phyloP scores from a whole-genome alignment of 2,329 filamentous ascomycete species.

The Xylariaceae sp. region DNA sequence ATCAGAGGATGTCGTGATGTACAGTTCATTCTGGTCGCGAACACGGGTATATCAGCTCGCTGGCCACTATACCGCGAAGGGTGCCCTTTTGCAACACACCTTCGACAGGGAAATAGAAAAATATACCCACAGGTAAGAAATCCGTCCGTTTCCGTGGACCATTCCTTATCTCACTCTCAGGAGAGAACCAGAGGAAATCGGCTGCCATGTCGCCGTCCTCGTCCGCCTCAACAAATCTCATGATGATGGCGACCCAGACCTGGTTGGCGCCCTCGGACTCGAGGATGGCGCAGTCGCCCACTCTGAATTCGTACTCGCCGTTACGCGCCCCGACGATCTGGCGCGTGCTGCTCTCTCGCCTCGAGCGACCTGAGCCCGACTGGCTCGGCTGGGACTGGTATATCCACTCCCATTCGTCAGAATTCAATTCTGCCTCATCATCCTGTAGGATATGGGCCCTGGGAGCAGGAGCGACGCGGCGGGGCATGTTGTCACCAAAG shows the following conservation, averaged over 20 bases:
- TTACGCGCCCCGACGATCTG: slow-evolving; percentile 76
- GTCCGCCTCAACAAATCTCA: slow-evolving; percentile 70
- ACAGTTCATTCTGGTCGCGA: slow-evolving; percentile 69
- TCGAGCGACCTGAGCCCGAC: slow-evolving; percentile 10
- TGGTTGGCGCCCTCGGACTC: slow-evolving; percentile 83
- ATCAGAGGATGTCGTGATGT: slow-evolving; percentile 83
- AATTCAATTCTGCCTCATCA: slow-evolving; percentile 84
- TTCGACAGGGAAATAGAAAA: background rate
- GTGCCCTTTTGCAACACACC: background rate
- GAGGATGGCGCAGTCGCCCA: slow-evolving; percentile 81
- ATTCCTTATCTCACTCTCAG: slow-evolving; percentile 81
- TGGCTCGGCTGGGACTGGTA: slow-evolving; percentile 41
- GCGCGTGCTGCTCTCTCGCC: slow-evolving; percentile 20
- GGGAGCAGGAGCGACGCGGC: slow-evolving; percentile 41
- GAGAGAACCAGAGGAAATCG: slow-evolving; percentile 94
- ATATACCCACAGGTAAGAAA: slow-evolving; percentile 58
- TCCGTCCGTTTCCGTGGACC: slow-evolving; percentile 77
- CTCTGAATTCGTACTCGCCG: slow-evolving; percentile 70
- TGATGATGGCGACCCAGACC: slow-evolving; percentile 88
- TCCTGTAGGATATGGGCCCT: slow-evolving; percentile 73
- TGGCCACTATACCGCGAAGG: background rate
- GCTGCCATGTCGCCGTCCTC: slow-evolving; percentile 73
- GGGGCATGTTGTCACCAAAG: slow-evolving; percentile 13
- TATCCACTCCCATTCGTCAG: slow-evolving; percentile 74
- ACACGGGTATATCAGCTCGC: slow-evolving; percentile 4